phyloP scores from a whole-genome alignment of 2,329 filamentous ascomycete genomes.

The Arthrobotrys conoides region DNA sequence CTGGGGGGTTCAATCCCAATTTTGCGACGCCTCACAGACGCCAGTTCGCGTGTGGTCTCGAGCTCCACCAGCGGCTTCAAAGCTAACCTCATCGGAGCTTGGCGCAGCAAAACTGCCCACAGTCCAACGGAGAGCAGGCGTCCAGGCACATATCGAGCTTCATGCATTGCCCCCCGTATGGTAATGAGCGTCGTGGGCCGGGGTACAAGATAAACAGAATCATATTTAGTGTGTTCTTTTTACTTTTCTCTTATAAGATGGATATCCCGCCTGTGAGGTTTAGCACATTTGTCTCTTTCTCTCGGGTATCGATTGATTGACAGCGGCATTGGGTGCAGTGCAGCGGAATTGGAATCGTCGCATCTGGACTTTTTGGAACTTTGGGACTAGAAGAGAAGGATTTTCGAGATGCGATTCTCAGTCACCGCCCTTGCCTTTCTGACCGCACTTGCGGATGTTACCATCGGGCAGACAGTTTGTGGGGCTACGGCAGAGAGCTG shows the following conservation, averaged over 20 bases:
- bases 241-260: constrained; percentile 14
- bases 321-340: constrained; percentile 9
- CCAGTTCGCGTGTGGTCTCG: background rate
- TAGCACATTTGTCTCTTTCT: background rate
- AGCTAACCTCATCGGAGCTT: background rate
- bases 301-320: constrained; percentile 1
- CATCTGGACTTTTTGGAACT: background rate
- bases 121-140: constrained; percentile 1
- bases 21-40: background rate
- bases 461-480: constrained; percentile 8
- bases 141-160: background rate
- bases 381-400: background rate
- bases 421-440: constrained; percentile 8
- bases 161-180: constrained; percentile 6
- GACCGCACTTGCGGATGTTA: constrained; percentile 7
- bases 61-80: background rate
- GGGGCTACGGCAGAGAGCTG: constrained; percentile 7
- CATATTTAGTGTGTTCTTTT: background rate
- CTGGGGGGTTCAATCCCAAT: background rate
- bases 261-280: background rate
- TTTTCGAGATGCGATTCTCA: constrained; percentile 5
- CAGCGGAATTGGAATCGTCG: background rate
- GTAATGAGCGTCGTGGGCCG: background rate
- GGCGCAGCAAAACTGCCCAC: constrained; percentile 3
- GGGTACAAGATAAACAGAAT: background rate